Evolutionary conservation across 495 filamentous ascomycete genomes (phyloP), one percentile per base, ranked within the genome.

Genomic region (Trichoderma gamsii): DNA sequence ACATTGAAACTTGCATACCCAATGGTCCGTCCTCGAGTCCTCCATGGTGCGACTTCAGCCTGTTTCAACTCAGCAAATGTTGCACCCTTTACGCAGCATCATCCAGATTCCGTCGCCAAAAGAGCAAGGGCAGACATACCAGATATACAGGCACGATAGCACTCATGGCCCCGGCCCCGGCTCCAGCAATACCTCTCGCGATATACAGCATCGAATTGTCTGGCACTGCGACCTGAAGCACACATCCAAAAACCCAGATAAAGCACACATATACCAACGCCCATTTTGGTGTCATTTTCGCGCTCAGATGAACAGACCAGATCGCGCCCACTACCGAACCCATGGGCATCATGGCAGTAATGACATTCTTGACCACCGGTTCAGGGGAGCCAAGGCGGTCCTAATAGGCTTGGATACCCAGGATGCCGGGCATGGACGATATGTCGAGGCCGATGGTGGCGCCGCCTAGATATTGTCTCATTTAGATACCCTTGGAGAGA

Each of bases 401-500:
- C 76, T 83, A 85, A 78, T 88, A 89, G 16, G 85, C 86, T 66
- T 80, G 73, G 7, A 85, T 87, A 13, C 83, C 88, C 23, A 89
- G 77, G 70, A 90, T 87, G 66, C 87, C 88, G 65, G 83, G 85
- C 88, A 91, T 90, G 46, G 83, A 86, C 43, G 82, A 84, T 72
- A 91, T 90, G 75, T 91, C 88, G 77, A 90, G 90, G 73, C 89
- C 89, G 74, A 91, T 90, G 43, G 89, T 79, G 43, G 83, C 86
- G 68, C 87, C 87, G 74, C 87, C 86, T 85, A 41, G 7, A 43
- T 16, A 38, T 32, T 6, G 25, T 16, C 49, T 29, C 32, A 13
- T 16, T 25, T 27, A 68, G 35, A 29, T 9, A 29, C 4, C 38
- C 6, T 29, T 21, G 56, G 23, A 56, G 29, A 38, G 35, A 6